Evolutionary conservation across 2,329 filamentous ascomycete genomes (phyloP), one percentile per base, ranked within the genome.

Genomic region (Apiospora koreana): DNA sequence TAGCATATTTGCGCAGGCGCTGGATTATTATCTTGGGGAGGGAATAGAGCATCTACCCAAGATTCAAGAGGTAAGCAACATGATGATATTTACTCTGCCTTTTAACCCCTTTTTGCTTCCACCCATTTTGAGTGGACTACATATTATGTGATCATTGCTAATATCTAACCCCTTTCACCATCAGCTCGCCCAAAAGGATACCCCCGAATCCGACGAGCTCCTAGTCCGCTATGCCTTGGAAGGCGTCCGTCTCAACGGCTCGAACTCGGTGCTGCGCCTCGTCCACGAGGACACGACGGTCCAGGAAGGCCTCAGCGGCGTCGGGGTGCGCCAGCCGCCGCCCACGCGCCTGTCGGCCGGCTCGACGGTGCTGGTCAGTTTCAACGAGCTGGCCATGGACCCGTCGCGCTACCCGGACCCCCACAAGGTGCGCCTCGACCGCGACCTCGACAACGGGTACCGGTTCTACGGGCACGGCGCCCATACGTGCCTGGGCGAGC

Each of bases 381-480:
- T 89, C 69, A 83, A 80, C 68, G 76, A 82, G 58, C 86, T 86
- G 25, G 83, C 84, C 70, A 80, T 81, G 50, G 86, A 89, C 74
- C 77, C 85, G 0, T 76, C 73, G 9, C 77, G 82, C 46, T 89
- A 88, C 79, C 86, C 86, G 2, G 79, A 86, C 67, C 87, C 86
- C 12, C 77, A 83, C 35, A 77, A 82, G 68, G 83, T 89, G n/a
- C 81, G 81, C 23, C 80, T 87, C 23, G 83, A 87, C 73, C 83
- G 88, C 5, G 84, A 83, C 0, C 73, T 86, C 35, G 83, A 85
- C 10, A 79, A 79, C 1, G 54, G 28, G 54, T 89, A 89, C 75
- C 84, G 88, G 71, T 82, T 86, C 76, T 85, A 85, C 72, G 86
- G 86, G 45, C 80, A 82, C 38, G 88, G 87, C 0, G 81, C 85